Percentiles rank a stretch among this genome's conserved stretches.
phyloP scores from a whole-genome alignment of 192 early-diverging fungal species.

The Hyaloraphidium curvatum region DNA sequence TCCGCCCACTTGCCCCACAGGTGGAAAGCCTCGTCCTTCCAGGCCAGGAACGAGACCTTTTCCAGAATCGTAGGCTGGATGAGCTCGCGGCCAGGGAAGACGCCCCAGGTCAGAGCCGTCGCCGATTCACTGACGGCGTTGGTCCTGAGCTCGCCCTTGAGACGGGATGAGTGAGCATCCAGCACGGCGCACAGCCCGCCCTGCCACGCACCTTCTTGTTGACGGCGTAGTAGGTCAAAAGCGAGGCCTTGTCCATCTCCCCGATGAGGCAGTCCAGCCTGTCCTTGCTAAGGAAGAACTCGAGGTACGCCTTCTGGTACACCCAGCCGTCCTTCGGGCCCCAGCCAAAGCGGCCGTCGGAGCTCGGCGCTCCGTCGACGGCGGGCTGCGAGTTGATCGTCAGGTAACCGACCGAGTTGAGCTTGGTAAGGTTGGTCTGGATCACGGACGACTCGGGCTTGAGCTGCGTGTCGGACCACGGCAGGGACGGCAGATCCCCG shows the following conservation, averaged over 20 bases:
- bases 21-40: slow-evolving; percentile 72
- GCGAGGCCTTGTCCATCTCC: slow-evolving; percentile 34
- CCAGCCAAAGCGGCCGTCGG: slow-evolving; percentile 72
- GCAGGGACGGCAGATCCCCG: slow-evolving; percentile 58
- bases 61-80: slow-evolving; percentile 94
- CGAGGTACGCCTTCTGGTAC: slow-evolving; percentile 79
- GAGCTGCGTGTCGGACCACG: slow-evolving; percentile 77
- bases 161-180: not conserved
- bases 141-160: slow-evolving; percentile 65
- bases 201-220: slow-evolving; percentile 33
- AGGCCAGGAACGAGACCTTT: slow-evolving; percentile 64
- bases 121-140: slow-evolving; percentile 72
- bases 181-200: not conserved
- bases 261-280: slow-evolving; percentile 40
- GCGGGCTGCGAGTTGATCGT: slow-evolving; percentile 93
- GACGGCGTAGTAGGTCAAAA: slow-evolving; percentile 74
- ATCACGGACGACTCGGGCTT: slow-evolving; percentile 59
- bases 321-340: slow-evolving; percentile 90
- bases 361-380: slow-evolving; percentile 68
- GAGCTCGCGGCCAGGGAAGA: slow-evolving; percentile 93
- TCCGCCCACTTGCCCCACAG: slow-evolving; percentile 70
- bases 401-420: slow-evolving; percentile 72
- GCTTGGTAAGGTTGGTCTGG: slow-evolving; percentile 36
- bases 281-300: slow-evolving; percentile 76
- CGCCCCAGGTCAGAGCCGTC: slow-evolving; percentile 96